phyloP scores from a whole-genome alignment of 2,329 filamentous ascomycete genomes.

The Phyllosticta ampelicida region DNA sequence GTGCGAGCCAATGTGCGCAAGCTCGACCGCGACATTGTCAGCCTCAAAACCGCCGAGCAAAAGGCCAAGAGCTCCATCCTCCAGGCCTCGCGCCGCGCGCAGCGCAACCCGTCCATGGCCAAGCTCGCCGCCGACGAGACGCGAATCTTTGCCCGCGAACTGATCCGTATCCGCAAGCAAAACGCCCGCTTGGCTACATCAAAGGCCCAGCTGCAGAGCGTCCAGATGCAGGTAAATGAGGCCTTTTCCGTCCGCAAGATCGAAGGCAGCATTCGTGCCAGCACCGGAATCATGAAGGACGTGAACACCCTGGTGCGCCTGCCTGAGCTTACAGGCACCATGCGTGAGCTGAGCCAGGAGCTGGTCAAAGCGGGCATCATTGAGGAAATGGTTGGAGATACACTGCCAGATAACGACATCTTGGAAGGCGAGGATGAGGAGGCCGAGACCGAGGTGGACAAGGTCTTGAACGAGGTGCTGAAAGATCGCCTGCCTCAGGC shows the following conservation, averaged over 20 bases:
- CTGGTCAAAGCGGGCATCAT: constrained; percentile 92
- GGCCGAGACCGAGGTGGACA: constrained; percentile 68
- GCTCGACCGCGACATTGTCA: constrained; percentile 81
- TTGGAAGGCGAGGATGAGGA: constrained; percentile 65
- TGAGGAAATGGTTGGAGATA: constrained; percentile 92
- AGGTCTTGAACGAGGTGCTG: constrained; percentile 81
- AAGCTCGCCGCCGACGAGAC: constrained; percentile 73
- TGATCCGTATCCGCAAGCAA: constrained; percentile 72
- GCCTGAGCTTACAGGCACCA: constrained; percentile 78
- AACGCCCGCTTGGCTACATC: constrained; percentile 65
- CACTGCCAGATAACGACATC: constrained; percentile 57
- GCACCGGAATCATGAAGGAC: constrained; percentile 92
- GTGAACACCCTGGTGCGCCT: constrained; percentile 77
- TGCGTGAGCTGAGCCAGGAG: constrained; percentile 78
- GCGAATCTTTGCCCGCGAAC: constrained; percentile 77
- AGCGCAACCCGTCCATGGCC: constrained; percentile 67
- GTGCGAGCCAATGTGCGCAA: constrained; percentile 86
- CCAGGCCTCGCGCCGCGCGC: constrained; percentile 67
- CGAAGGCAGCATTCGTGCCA: constrained; percentile 77
- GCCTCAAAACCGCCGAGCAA: constrained; percentile 63
- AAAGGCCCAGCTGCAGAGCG: constrained; percentile 83
- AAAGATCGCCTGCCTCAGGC: constrained; percentile 65
- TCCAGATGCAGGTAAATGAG: constrained; percentile 96
- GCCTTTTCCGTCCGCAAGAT: constrained; percentile 94
- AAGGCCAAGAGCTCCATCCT: constrained; percentile 72